Percentiles rank a stretch among this genome's conserved stretches.
These are phyloP conservation scores for Leccinum subgranulosum DNA, from an alignment of 768 basidiomycete genomes.

Conservation along the genomic window DNA sequence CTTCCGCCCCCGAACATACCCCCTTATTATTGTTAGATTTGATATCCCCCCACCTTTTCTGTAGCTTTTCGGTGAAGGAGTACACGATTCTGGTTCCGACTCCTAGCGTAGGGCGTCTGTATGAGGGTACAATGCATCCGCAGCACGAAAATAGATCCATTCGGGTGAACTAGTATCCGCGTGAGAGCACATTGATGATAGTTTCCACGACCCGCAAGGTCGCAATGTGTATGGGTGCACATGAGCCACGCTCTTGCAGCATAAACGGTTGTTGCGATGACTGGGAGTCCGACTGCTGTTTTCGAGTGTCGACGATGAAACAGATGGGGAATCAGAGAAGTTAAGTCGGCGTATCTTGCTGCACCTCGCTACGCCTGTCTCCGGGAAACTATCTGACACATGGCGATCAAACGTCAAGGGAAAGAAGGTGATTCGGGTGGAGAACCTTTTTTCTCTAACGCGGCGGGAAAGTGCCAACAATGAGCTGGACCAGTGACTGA, in stretches of 20 bases:
- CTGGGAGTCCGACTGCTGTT: constrained; percentile 1
- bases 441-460: constrained; percentile 1
- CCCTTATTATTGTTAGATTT: constrained; percentile 11
- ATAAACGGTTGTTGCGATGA: constrained; percentile 12
- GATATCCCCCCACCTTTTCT: constrained; percentile 2
- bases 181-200: constrained; percentile 5
- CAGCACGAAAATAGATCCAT: not conserved
- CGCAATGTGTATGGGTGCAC: not conserved
- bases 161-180: not conserved
- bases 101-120: not conserved
- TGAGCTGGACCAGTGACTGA: constrained; percentile 25
- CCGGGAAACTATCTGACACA: constrained; percentile 18
- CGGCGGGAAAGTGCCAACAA: constrained; percentile 21
- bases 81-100: not conserved
- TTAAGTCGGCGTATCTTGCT: constrained; percentile 14
- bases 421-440: constrained; percentile 8
- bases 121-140: not conserved
- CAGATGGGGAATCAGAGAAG: constrained; percentile 11
- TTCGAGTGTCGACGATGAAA: constrained; percentile 25
- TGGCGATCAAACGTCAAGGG: constrained; percentile 27
- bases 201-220: not conserved
- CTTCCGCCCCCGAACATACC: constrained; percentile 11
- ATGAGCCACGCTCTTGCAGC: not conserved
- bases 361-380: constrained; percentile 18
- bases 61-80: constrained; percentile 17